Conservation (phyloP, 768 basidiomycete genomes). For the Calvatia gigantea region DNA sequence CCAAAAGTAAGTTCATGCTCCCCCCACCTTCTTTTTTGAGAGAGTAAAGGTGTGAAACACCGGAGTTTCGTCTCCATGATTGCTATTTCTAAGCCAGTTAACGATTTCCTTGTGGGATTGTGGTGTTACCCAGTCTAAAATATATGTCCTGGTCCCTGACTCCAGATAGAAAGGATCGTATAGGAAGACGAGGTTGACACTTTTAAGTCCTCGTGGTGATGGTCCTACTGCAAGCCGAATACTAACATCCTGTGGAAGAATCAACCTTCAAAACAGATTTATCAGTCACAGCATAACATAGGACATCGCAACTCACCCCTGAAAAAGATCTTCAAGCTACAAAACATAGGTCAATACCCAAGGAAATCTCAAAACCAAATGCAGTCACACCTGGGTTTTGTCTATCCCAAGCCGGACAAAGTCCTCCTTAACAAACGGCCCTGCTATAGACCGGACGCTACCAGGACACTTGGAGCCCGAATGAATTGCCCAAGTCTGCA, state of each 20-base stretch:
- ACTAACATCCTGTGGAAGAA: conserved; percentile 33
- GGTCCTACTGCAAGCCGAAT: conserved; percentile 37
- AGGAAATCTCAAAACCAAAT: background rate
- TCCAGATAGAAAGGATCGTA: conserved; percentile 58
- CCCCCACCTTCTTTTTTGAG: conserved; percentile 39
- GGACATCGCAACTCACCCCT: background rate
- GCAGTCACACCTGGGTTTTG: background rate
- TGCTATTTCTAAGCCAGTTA: conserved; percentile 27
- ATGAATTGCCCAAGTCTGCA: background rate
- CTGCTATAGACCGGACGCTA: background rate
- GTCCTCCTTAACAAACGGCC: background rate
- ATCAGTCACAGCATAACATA: background rate
- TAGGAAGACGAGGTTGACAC: conserved; percentile 40
- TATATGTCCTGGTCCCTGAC: conserved; percentile 34
- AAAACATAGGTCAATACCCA: background rate
- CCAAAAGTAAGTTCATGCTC: background rate
- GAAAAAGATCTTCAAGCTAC: conserved; percentile 3
- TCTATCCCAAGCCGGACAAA: conserved; percentile 2
- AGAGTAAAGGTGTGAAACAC: conserved; percentile 51
- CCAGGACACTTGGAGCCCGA: background rate
- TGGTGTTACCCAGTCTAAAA: conserved; percentile 51
- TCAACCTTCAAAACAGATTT: conserved; percentile 24
- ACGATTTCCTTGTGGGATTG: conserved; percentile 28
- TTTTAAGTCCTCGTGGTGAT: conserved; percentile 13
- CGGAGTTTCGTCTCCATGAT: conserved; percentile 14